Evolutionary conservation across 2,329 filamentous ascomycete species (phyloP), one percentile per base, ranked within the genome.

Genomic region (Volutella citrinella): DNA sequence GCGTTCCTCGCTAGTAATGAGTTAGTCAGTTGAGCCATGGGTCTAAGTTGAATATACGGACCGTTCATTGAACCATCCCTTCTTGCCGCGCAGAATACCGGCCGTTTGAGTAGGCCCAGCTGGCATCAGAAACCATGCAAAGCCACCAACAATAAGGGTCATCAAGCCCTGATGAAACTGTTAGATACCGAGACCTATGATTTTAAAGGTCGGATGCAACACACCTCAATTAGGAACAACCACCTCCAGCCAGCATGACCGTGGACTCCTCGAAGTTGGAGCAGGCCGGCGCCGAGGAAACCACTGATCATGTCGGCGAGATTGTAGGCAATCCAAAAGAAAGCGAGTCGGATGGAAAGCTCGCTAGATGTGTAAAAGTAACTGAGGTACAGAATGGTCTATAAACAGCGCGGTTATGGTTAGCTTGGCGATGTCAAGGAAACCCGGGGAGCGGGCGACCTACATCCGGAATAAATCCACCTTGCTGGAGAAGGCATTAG

Each of bases 301-400:
- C 40, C 40, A 11, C 40, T 33, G 12, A 43, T 19, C 16, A 46
- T 48, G 31, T 43, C 42, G 23, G 42, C 35, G n/a, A 43, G 23
- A 5, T 34, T 38, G 36, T 41, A 43, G 32, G 40, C 29, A 9
- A 74, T 73, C 83, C 82, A 87, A 58, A 85, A 86, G 61, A 72
- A 84, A 32, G 75, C 76, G 16, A 87, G 63, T 0, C 83, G 70
- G 22, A 75, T 69, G 0, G 82, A 80, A 3, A 87, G 66, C 56
- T 43, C 40, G 10, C 39, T 36, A 17, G 37, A 34, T 23, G 40
- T 86, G 59, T 86, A 87, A 61, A 80, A 87, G 55, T 87, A 87
- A 18, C 72, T 78, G 3, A 85, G 65, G 51, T 84, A 85, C 1
- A 81, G 61, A 32, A 82, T 74, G 23, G 52, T 56, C 42, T 61